These are phyloP conservation scores for Zopfochytrium polystomum DNA, from an alignment of 371 early-diverging fungal species.

Conservation along the genomic window DNA sequence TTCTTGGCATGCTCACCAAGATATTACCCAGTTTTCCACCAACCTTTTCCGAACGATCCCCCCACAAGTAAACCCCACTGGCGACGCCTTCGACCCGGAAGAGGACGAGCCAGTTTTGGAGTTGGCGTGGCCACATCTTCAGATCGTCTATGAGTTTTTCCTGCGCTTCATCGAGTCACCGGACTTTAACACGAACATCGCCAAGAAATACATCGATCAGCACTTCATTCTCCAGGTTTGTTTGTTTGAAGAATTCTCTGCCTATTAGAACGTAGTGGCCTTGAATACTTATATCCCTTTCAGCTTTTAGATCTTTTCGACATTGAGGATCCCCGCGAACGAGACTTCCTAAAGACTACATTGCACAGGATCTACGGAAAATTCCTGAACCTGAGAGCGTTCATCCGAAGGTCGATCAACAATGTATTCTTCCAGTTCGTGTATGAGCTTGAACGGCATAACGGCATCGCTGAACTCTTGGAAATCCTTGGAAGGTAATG, in stretches of 20 bases:
- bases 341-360: slow-evolving; percentile 95
- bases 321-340: slow-evolving; percentile 95
- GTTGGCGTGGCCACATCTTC: slow-evolving; percentile 95
- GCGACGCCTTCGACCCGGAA: slow-evolving; percentile 95
- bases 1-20: not conserved
- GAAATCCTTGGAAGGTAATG: slow-evolving; percentile 96
- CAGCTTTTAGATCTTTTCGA: slow-evolving; percentile 93
- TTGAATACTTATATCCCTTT: too few species aligned
- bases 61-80: slow-evolving; percentile 85
- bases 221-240: slow-evolving; percentile 84
- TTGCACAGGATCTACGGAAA: slow-evolving; percentile 96
- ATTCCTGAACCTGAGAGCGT: slow-evolving; percentile 89
- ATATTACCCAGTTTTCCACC: slow-evolving; percentile 71
- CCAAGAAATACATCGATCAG: slow-evolving; percentile 92
- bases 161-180: slow-evolving; percentile 93
- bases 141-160: slow-evolving; percentile 95
- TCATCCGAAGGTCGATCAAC: slow-evolving; percentile 93
- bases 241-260: too few species aligned
- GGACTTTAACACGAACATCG: slow-evolving; percentile 92
- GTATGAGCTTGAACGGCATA: slow-evolving; percentile 92
- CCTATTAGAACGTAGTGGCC: too few species aligned
- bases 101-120: slow-evolving; percentile 97
- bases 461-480: slow-evolving; percentile 94
- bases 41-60: slow-evolving; percentile 94
- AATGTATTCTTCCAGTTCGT: slow-evolving; percentile 95